These are phyloP conservation scores for Sanghuangporus weigelae DNA, from an alignment of 1,284 basidiomycete species.

Conservation along the genomic window DNA sequence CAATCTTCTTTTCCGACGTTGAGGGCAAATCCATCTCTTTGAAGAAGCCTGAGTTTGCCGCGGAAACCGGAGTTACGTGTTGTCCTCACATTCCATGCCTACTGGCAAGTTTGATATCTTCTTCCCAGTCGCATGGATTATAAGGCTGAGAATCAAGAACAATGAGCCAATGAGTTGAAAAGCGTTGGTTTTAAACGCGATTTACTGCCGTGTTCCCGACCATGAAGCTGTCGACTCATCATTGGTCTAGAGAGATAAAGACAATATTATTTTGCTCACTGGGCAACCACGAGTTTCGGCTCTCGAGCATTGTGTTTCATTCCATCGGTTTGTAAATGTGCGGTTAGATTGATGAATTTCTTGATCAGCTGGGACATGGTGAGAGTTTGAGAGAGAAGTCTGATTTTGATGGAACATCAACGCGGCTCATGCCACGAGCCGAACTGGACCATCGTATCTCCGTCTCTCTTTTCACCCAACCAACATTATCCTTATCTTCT, in stretches of 20 bases:
- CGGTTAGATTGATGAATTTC: background rate
- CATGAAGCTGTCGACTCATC: slow-evolving; percentile 31
- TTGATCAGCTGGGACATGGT: background rate
- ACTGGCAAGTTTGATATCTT: slow-evolving; percentile 54
- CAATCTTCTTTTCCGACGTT: slow-evolving; percentile 65
- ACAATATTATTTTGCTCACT: background rate
- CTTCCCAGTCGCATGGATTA: slow-evolving; percentile 47
- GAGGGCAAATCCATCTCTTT: slow-evolving; percentile 55
- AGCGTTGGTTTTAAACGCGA: background rate
- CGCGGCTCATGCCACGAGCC: background rate
- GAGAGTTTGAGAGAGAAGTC: background rate
- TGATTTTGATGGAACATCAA: background rate
- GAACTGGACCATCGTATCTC: background rate
- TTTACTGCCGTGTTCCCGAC: slow-evolving; percentile 53
- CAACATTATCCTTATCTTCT: background rate
- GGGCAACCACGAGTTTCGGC: slow-evolving; percentile 14
- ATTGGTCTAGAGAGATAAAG: background rate
- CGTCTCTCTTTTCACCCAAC: background rate
- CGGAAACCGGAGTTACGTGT: background rate
- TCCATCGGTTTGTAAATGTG: background rate
- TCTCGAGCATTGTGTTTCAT: background rate
- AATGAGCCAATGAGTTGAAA: background rate
- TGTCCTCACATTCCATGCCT: slow-evolving; percentile 39
- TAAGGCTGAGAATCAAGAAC: slow-evolving; percentile 38
- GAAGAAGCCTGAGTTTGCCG: background rate